Percentiles rank a stretch among this genome's conserved stretches.
Evolutionary conservation across 2,329 filamentous ascomycete genomes (phyloP).

Genomic region (Atkinsonella hypoxylon): DNA sequence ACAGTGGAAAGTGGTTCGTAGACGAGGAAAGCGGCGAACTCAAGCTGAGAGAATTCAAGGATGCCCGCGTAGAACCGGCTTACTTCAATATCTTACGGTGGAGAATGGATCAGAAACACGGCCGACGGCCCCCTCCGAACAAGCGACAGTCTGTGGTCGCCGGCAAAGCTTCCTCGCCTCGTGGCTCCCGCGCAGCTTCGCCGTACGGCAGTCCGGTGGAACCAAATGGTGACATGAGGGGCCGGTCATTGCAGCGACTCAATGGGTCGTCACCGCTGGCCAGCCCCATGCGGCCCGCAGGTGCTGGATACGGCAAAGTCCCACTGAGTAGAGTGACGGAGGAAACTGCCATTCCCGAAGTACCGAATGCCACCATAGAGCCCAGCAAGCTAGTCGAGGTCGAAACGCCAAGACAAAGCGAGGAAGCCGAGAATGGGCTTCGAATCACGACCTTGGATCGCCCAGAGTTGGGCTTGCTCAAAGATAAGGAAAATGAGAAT

Average conservation of each 20-base stretch:
- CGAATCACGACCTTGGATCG: slow-evolving; percentile 20
- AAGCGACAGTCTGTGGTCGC: slow-evolving; percentile 42
- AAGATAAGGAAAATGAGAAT: slow-evolving; percentile 27
- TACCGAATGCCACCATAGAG: slow-evolving; percentile 25
- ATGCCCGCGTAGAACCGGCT: slow-evolving; percentile 74
- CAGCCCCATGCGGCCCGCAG: slow-evolving; percentile 54
- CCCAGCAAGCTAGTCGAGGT: slow-evolving; percentile 43
- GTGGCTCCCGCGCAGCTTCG: slow-evolving; percentile 37
- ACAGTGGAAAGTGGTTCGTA: slow-evolving; percentile 79
- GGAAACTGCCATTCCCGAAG: slow-evolving; percentile 38
- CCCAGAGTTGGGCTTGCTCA: slow-evolving; percentile 23
- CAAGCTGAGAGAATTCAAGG: slow-evolving; percentile 85
- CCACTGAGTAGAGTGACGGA: slow-evolving; percentile 66
- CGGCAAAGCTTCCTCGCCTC: slow-evolving; percentile 30
- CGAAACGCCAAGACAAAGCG: slow-evolving; percentile 38
- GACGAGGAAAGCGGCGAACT: slow-evolving; percentile 88
- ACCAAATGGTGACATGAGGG: slow-evolving; percentile 47
- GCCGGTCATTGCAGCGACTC: slow-evolving; percentile 59
- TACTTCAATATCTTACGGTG: slow-evolving; percentile 94
- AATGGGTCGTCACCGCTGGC: slow-evolving; percentile 49
- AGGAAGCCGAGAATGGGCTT: slow-evolving; percentile 23
- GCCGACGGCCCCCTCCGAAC: slow-evolving; percentile 39
- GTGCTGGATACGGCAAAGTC: slow-evolving; percentile 47
- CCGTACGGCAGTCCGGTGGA: slow-evolving; percentile 57
- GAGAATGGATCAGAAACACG: slow-evolving; percentile 92